phyloP scores from a whole-genome alignment of 2,329 filamentous ascomycete genomes.

The Colletotrichum theobromicola region DNA sequence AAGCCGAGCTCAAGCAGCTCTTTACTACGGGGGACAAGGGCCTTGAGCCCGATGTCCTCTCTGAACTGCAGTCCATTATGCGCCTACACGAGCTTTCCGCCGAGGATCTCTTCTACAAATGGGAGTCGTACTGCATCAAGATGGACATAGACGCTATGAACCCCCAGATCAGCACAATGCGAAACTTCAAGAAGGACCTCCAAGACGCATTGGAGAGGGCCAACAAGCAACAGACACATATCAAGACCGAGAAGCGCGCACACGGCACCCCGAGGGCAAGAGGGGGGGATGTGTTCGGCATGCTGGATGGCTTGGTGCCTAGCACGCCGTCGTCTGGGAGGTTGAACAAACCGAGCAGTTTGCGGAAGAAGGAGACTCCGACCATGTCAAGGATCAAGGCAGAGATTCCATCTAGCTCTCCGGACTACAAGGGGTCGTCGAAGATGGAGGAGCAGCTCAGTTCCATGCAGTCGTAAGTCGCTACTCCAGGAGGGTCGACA shows the following conservation, averaged over 20 bases:
- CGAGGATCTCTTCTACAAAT: constrained; percentile 96
- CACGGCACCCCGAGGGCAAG: constrained; percentile 69
- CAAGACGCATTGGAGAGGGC: constrained; percentile 84
- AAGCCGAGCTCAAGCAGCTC: constrained; percentile 48
- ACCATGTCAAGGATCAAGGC: constrained; percentile 51
- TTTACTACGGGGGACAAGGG: constrained; percentile 62
- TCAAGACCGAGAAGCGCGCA: constrained; percentile 66
- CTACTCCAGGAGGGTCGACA: background rate
- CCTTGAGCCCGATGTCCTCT: constrained; percentile 78
- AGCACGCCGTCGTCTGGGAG: constrained; percentile 56
- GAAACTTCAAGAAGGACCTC: constrained; percentile 84
- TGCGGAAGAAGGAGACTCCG: constrained; percentile 51
- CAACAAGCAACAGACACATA: constrained; percentile 64
- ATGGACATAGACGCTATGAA: constrained; percentile 83
- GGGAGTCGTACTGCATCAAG: constrained; percentile 97
- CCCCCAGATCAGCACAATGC: constrained; percentile 72
- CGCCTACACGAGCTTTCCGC: constrained; percentile 79
- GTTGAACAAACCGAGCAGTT: constrained; percentile 28
- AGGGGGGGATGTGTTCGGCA: constrained; percentile 78
- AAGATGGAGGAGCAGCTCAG: constrained; percentile 44
- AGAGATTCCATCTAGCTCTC: constrained; percentile 48
- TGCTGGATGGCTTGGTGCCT: constrained; percentile 76
- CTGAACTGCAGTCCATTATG: constrained; percentile 85
- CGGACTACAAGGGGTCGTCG: constrained; percentile 45
- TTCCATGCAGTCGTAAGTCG: constrained; percentile 42